Conservation (phyloP, 2,329 filamentous ascomycete genomes). For the Diaporthe amygdali region DNA sequence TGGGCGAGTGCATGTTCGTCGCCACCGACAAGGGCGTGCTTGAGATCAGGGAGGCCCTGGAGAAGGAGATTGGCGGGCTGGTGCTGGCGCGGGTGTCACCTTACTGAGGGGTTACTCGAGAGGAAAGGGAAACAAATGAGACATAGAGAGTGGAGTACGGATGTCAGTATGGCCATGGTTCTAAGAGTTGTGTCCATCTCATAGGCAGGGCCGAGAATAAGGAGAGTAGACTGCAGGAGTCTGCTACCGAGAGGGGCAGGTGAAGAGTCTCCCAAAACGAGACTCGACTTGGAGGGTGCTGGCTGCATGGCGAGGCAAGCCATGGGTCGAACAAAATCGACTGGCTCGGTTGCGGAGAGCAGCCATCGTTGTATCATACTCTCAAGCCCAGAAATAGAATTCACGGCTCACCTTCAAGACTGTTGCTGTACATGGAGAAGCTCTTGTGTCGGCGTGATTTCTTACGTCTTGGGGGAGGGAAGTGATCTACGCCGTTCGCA, state of each 20-base stretch:
- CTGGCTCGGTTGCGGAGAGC: neutral
- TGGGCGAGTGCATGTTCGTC: conserved; percentile 85
- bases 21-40: conserved; percentile 78
- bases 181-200: neutral
- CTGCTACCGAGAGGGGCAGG: too few relatives aligned
- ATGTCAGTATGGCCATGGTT: neutral
- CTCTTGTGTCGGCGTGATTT: too few relatives aligned
- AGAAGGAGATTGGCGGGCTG: conserved; percentile 80
- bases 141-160: neutral
- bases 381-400: neutral
- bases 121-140: neutral
- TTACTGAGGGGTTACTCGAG: neutral
- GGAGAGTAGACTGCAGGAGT: neutral
- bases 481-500: too few relatives aligned
- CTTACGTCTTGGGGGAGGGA: too few relatives aligned
- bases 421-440: neutral
- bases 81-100: conserved; percentile 72
- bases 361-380: neutral
- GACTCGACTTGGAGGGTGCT: neutral
- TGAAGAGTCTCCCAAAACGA: too few relatives aligned
- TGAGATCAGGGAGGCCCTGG: conserved; percentile 82
- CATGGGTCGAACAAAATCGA: neutral
- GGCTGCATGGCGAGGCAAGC: neutral
- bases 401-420: neutral
- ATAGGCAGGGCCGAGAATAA: neutral